phyloP scores from a whole-genome alignment of 805 yeast species.

The Candida michaelii region DNA sequence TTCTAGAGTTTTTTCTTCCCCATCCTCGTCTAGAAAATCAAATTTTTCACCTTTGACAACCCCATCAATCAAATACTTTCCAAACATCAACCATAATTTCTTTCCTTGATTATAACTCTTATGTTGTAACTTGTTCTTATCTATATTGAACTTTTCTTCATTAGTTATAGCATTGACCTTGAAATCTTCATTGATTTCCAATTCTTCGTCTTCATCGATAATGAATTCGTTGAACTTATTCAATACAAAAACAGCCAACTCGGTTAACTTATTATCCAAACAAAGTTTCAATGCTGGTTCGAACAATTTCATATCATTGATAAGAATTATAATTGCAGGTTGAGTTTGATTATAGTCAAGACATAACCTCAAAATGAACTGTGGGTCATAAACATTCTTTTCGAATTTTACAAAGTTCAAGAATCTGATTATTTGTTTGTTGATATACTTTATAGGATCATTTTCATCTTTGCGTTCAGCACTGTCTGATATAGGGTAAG shows the following conservation, averaged over 20 bases:
- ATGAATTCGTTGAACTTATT: conserved; percentile 29
- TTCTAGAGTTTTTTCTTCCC: conserved; percentile 7
- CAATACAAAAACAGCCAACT: conserved; percentile 46
- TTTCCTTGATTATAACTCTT: conserved; percentile 50
- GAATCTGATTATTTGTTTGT: conserved; percentile 32
- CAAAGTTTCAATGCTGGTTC: conserved; percentile 84
- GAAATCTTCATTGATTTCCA: conserved; percentile 7
- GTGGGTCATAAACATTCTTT: conserved; percentile 54
- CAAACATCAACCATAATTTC: conserved; percentile 70
- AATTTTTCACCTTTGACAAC: conserved; percentile 23
- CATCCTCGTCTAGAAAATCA: conserved; percentile 17
- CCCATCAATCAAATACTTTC: conserved; percentile 46
- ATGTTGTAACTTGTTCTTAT: conserved; percentile 34
- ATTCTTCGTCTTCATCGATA: conserved; percentile 12
- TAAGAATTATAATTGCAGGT: conserved; percentile 72
- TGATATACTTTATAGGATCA: conserved; percentile 11
- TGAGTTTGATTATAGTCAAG: conserved; percentile 55
- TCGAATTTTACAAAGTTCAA: conserved; percentile 26
- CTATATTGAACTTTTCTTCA: conserved; percentile 23
- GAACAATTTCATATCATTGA: conserved; percentile 59
- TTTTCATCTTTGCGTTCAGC: conserved; percentile 4
- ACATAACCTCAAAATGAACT: conserved; percentile 74
- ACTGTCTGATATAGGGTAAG: conserved; percentile 24
- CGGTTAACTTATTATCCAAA: conserved; percentile 55
- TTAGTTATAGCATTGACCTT: background rate